Conservation (phyloP, 148 eudicot species). For the Bassia scoparia region DNA sequence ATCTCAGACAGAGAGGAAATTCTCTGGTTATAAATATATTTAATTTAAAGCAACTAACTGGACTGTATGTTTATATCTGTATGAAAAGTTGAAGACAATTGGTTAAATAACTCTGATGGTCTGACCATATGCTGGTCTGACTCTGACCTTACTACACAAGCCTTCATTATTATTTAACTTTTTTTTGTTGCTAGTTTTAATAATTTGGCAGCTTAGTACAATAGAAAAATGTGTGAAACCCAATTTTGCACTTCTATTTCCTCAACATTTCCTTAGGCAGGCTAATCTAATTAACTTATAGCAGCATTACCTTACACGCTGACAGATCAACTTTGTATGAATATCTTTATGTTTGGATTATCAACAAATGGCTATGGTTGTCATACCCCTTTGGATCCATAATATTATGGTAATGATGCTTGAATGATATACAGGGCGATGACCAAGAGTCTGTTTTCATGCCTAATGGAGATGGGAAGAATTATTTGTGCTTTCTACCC, state of each 20-base stretch:
- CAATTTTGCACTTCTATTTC: neutral
- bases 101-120: no score
- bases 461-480: slow-evolving; percentile 70
- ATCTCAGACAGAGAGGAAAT: neutral
- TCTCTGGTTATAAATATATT: neutral
- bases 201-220: neutral
- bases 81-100: neutral
- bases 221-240: neutral
- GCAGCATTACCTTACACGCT: neutral
- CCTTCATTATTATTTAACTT: neutral
- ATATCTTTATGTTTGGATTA: neutral
- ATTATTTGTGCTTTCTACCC: slow-evolving; percentile 70
- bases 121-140: neutral
- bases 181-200: neutral
- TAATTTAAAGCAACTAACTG: neutral
- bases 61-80: neutral
- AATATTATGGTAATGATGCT: neutral
- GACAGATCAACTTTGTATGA: neutral
- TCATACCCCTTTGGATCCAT: neutral
- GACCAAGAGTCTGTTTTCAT: slow-evolving; percentile 74
- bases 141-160: neutral
- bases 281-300: neutral
- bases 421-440: slow-evolving; percentile 52
- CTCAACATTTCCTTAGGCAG: neutral
- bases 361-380: neutral